Base-by-base conservation (phyloP, 139 green algal genomes). In the Deuterostichococcus epilithicus region DNA sequence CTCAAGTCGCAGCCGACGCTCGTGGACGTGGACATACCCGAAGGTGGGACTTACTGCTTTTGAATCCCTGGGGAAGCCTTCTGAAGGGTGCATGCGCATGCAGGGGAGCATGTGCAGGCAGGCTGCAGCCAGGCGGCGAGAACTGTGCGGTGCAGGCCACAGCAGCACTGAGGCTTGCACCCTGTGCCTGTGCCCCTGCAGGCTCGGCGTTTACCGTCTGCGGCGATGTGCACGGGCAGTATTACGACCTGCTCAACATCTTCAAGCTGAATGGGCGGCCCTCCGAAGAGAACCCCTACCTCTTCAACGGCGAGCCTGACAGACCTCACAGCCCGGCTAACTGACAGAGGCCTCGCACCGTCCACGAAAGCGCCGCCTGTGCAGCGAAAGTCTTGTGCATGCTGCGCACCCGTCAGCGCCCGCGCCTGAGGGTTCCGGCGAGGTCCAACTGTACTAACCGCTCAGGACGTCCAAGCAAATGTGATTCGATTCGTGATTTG, bases 171-270 rank as follows among this genome's bases (percentile, higher is more conserved):
- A 69, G 8, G 5, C 60, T 15, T 69, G 30, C 15, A 69, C 30
- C 20, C 15, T 39, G 18, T 71, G 77, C 70, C 10, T 63, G 52
- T 28, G 18, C 26, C 52, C 3, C 18, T 23, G 52, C 52, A 63
- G 52, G 52, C 23, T 70, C 60, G 3, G 80, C 96, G 71, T 80
- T 98, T 68, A 97, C 94, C 8, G 91, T 97, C 18, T 98, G 94
- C 75, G 94, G 94, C 32, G 94, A 98, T 81, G 87, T 93, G 45
- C 92, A 97, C 84, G 91, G 82, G 59, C 94, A 98, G 86, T 98
- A 90, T 78, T 99, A 90, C 76, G 96, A 99, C 84, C 83, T 99
- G 73, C 81, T 97, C 32, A 94, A 96, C 85, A 99, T 99, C 69
- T 99, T 95, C 73, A 84, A 97, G 36, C 77, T 99, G 36, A 98